Percentiles rank a stretch among this genome's conserved stretches.
Evolutionary conservation across 805 yeast species (phyloP).

Genomic region (Saturnispora serradocipensis): DNA sequence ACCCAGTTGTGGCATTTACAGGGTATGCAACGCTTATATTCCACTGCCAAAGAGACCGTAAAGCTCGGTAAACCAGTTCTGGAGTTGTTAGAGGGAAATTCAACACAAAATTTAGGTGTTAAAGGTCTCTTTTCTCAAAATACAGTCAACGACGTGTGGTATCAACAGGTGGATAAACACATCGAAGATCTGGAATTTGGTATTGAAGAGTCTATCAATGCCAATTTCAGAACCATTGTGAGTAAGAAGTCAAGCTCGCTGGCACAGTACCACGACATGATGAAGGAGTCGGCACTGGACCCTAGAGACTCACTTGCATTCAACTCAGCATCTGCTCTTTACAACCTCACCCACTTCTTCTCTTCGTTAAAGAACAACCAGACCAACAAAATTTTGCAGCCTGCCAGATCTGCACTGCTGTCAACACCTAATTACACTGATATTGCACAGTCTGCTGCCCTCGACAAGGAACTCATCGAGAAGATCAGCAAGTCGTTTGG

Average conservation of each 20-base stretch:
- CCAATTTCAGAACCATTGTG: neutral
- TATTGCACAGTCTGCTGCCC: constrained; percentile 20
- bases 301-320: constrained; percentile 24
- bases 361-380: constrained; percentile 32
- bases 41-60: neutral
- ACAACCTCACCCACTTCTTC: constrained; percentile 40
- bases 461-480: constrained; percentile 25
- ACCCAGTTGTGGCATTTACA: neutral
- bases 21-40: neutral
- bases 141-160: constrained; percentile 46
- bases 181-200: constrained; percentile 33
- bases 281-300: constrained; percentile 34
- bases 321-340: constrained; percentile 37
- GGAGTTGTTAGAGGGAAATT: neutral
- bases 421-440: constrained; percentile 24
- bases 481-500: constrained; percentile 64
- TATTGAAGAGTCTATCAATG: constrained; percentile 20
- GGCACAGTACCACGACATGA: constrained; percentile 28
- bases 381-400: constrained; percentile 15
- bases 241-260: constrained; percentile 4
- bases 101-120: constrained; percentile 27
- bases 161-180: constrained; percentile 32
- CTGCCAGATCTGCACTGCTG: constrained; percentile 29
- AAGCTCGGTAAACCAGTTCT: neutral
- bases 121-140: constrained; percentile 39